Evolutionary conservation across 2,329 filamentous ascomycete species (phyloP).

Genomic region (Sporothrix brunneoviolacea): DNA sequence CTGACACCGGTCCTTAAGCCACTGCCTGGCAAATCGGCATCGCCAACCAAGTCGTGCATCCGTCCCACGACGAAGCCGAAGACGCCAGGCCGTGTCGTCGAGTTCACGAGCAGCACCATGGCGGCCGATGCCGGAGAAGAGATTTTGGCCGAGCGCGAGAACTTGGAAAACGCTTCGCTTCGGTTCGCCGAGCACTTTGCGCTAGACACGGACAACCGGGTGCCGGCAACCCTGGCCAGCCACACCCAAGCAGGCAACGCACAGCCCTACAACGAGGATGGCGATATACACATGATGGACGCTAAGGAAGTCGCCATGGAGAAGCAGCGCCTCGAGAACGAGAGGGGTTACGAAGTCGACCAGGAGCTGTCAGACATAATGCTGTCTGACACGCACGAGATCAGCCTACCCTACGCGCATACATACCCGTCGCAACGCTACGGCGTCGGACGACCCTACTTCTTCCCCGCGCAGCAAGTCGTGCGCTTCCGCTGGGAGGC

Average conservation of each 20-base stretch:
- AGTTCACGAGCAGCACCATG: constrained; percentile 47
- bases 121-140: constrained; percentile 36
- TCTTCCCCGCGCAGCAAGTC: background rate
- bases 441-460: background rate
- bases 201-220: constrained; percentile 14
- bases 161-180: background rate
- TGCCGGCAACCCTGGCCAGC: background rate
- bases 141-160: constrained; percentile 9
- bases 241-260: background rate
- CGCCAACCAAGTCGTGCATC: constrained; percentile 50
- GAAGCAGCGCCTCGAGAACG: background rate
- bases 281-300: constrained; percentile 10
- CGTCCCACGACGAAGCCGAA: constrained; percentile 52
- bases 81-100: constrained; percentile 52
- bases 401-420: constrained; percentile 4
- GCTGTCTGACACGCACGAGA: constrained; percentile 15
- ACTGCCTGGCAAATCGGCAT: constrained; percentile 44
- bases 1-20: constrained; percentile 39
- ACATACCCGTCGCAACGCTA: background rate
- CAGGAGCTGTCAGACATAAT: constrained; percentile 16
- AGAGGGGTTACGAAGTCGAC: constrained; percentile 11
- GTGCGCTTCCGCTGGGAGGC: constrained; percentile 11
- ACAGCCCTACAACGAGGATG: background rate
- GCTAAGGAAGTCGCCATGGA: background rate
- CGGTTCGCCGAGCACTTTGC: constrained; percentile 16